phyloP scores from a whole-genome alignment of 805 yeast species.

The Ogataea zsoltii region DNA sequence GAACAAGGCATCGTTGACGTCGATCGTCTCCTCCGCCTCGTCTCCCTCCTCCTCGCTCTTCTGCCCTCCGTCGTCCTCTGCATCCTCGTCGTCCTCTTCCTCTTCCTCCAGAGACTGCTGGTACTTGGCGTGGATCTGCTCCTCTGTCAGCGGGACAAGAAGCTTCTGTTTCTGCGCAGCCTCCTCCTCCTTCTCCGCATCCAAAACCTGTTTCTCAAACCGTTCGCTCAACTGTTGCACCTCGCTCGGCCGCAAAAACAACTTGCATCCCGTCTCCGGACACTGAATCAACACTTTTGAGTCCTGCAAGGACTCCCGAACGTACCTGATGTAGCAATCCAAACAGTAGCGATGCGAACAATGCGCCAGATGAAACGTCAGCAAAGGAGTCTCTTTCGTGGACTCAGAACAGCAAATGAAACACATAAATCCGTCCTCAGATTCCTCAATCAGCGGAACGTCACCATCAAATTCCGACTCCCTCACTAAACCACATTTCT shows the following conservation, averaged over 20 bases:
- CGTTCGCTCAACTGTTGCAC: slow-evolving; percentile 32
- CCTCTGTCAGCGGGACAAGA: slow-evolving; percentile 19
- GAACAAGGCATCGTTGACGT: slow-evolving; percentile 15
- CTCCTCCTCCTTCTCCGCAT: slow-evolving; percentile 9
- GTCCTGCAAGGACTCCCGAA: slow-evolving; percentile 42
- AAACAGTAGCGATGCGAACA: slow-evolving; percentile 76
- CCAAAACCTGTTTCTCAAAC: slow-evolving; percentile 14
- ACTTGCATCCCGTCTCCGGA: slow-evolving; percentile 57
- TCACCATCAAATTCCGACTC: slow-evolving; percentile 32
- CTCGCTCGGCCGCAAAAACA: slow-evolving; percentile 44
- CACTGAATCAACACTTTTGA: slow-evolving; percentile 59
- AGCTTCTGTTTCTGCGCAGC: slow-evolving; percentile 3
- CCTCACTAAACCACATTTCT: slow-evolving; percentile 30
- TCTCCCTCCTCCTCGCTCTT: slow-evolving; percentile 5
- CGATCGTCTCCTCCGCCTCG: not conserved
- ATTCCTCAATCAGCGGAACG: slow-evolving; percentile 10
- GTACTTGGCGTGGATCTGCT: slow-evolving; percentile 23
- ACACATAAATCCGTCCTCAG: slow-evolving; percentile 46
- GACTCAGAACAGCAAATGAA: slow-evolving; percentile 71
- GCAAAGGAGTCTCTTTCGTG: slow-evolving; percentile 29
- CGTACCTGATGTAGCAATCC: slow-evolving; percentile 65
- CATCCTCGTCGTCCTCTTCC: slow-evolving; percentile 14
- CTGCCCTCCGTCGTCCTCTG: slow-evolving; percentile 8
- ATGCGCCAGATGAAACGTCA: slow-evolving; percentile 46
- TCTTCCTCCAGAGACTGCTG: slow-evolving; percentile 10